Conservation (phyloP, 1,284 basidiomycete species). For the Cutaneotrichosporon curvatum region DNA sequence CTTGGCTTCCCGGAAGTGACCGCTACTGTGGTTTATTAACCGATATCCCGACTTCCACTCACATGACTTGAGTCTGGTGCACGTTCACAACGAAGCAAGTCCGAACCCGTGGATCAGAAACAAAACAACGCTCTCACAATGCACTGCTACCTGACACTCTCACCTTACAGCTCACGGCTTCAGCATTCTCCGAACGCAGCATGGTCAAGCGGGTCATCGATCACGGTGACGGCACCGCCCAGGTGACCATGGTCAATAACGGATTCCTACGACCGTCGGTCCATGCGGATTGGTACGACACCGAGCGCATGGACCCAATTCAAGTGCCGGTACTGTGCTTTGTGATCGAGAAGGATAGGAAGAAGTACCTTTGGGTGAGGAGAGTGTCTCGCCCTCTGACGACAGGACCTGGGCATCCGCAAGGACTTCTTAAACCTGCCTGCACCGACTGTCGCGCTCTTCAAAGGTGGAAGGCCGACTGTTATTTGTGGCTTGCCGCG, state of each 20-base stretch:
- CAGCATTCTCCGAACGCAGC: too few relatives aligned
- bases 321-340: conserved; percentile 4
- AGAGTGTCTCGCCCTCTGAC: not conserved
- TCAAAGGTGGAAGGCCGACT: not conserved
- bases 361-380: conserved; percentile 8
- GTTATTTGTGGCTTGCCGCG: not conserved
- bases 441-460: not conserved
- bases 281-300: conserved; percentile 4
- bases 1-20: too few relatives aligned
- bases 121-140: too few relatives aligned
- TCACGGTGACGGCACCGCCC: not conserved
- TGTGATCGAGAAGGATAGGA: conserved; percentile 4
- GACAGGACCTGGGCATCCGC: conserved; percentile 8
- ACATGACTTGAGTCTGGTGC: too few relatives aligned
- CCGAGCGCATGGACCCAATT: not conserved
- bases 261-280: not conserved
- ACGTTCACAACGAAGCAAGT: too few relatives aligned
- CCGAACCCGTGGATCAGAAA: too few relatives aligned
- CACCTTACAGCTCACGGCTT: too few relatives aligned
- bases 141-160: too few relatives aligned
- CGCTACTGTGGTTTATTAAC: too few relatives aligned
- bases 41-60: too few relatives aligned
- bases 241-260: conserved; percentile 7
- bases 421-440: not conserved
- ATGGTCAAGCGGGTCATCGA: too few relatives aligned